phyloP scores from a whole-genome alignment of 805 yeast genomes.

The Sugiyamaella americana region DNA sequence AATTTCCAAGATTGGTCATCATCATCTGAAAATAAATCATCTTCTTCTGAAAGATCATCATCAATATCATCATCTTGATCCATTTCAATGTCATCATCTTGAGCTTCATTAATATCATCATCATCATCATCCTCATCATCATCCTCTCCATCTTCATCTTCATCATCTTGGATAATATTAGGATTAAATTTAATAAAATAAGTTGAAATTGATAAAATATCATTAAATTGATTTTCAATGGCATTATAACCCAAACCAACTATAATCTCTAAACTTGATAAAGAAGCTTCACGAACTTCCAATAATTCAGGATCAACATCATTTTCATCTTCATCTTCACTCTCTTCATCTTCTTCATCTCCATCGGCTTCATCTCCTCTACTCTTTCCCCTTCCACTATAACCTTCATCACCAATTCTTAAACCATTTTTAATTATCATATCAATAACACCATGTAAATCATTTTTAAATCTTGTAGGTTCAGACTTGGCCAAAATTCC shows the following conservation, averaged over 20 bases:
- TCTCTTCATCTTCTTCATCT: constrained; percentile 31
- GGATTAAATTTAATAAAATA: constrained; percentile 43
- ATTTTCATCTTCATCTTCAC: constrained; percentile 21
- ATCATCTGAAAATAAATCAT: constrained; percentile 34
- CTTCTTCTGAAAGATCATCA: constrained; percentile 31
- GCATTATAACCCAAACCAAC: constrained; percentile 37
- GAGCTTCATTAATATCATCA: constrained; percentile 26
- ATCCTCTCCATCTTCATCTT: constrained; percentile 25
- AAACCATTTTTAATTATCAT: constrained; percentile 20
- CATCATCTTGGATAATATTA: constrained; percentile 30
- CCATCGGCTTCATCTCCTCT: constrained; percentile 19
- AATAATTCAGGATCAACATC: constrained; percentile 42
- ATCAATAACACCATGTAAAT: constrained; percentile 11
- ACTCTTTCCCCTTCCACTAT: constrained; percentile 7
- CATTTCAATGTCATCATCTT: constrained; percentile 34
- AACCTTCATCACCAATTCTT: constrained; percentile 15
- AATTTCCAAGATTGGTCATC: constrained; percentile 60
- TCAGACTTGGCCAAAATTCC: constrained; percentile 27
- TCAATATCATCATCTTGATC: constrained; percentile 45
- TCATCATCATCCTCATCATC: constrained; percentile 30
- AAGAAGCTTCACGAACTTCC: constrained; percentile 46
- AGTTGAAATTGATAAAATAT: constrained; percentile 29
- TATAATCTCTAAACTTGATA: constrained; percentile 37
- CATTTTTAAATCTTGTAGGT: constrained; percentile 16
- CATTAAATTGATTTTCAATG: constrained; percentile 25